phyloP scores from a whole-genome alignment of 1,139 yeast species.

The Spencermartinsiella ligniputridi region DNA sequence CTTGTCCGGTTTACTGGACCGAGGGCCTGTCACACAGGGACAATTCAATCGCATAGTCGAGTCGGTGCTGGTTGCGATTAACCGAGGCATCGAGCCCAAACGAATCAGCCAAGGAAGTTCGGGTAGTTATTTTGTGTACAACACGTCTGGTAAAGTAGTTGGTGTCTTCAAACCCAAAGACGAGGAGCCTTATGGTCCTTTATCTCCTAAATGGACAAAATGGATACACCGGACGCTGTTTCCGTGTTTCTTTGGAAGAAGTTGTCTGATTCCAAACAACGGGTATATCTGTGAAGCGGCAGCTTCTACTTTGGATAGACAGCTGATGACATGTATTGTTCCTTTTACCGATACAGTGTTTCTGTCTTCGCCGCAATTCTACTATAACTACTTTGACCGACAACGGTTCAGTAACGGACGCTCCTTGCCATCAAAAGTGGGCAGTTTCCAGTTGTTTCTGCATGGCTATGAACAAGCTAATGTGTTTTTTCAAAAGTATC shows the following conservation, averaged over 20 bases:
- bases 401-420: constrained; percentile 24
- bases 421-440: constrained; percentile 48
- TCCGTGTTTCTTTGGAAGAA: constrained; percentile 73
- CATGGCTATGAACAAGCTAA: constrained; percentile 59
- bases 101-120: constrained; percentile 65
- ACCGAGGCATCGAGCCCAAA: constrained; percentile 43
- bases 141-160: constrained; percentile 35
- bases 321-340: constrained; percentile 54
- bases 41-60: constrained; percentile 25
- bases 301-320: constrained; percentile 60
- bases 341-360: constrained; percentile 62
- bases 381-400: constrained; percentile 51
- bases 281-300: constrained; percentile 74
- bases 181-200: constrained; percentile 77
- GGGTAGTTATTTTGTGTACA: constrained; percentile 62
- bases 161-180: constrained; percentile 78
- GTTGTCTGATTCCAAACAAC: constrained; percentile 66
- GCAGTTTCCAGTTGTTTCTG: constrained; percentile 64
- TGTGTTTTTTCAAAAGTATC: constrained; percentile 51
- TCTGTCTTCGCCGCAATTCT: constrained; percentile 52
- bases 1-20: constrained; percentile 29
- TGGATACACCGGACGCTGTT: constrained; percentile 73
- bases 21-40: constrained; percentile 32
- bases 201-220: constrained; percentile 77
- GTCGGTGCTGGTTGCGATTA: constrained; percentile 32